Evolutionary conservation across 495 filamentous ascomycete species (phyloP).

Genomic region (Friedmanniomyces simplex): DNA sequence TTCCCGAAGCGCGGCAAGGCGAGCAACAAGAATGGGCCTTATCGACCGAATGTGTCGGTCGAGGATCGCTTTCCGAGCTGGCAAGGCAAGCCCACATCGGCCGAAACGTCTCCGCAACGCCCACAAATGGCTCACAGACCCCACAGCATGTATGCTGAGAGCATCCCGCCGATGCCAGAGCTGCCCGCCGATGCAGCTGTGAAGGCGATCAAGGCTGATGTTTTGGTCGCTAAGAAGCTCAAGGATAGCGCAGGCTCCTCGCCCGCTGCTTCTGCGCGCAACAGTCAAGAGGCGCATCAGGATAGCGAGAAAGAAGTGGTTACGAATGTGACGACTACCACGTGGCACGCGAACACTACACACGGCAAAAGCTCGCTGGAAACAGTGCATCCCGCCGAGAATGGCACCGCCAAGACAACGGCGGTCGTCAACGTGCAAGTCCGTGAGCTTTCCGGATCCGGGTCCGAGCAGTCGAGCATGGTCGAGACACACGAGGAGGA

Average conservation of each 20-base stretch:
- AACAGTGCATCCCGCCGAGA: background rate
- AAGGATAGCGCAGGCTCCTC: slow-evolving; percentile 4
- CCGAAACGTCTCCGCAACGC: background rate
- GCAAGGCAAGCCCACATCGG: background rate
- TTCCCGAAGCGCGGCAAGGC: slow-evolving; percentile 1
- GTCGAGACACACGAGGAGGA: background rate
- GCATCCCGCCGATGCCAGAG: slow-evolving; percentile 20
- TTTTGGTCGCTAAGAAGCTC: slow-evolving; percentile 14
- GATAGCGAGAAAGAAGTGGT: background rate
- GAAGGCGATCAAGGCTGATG: slow-evolving; percentile 9
- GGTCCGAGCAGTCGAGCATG: slow-evolving; percentile 8
- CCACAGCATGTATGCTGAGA: slow-evolving; percentile 15
- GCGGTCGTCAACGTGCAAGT: slow-evolving; percentile 4
- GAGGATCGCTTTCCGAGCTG: slow-evolving; percentile 11
- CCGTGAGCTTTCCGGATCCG: slow-evolving; percentile 4
- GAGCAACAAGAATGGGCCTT: background rate
- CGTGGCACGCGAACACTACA: background rate
- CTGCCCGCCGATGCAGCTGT: slow-evolving; percentile 14
- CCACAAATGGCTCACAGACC: background rate
- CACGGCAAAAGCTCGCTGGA: background rate
- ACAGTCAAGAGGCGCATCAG: slow-evolving; percentile 3
- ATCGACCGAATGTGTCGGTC: background rate
- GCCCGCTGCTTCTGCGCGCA: slow-evolving; percentile 4
- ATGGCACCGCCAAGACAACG: background rate
- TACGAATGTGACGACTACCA: background rate